phyloP scores from a whole-genome alignment of 768 basidiomycete species.

The Psilocybe tampanensis region DNA sequence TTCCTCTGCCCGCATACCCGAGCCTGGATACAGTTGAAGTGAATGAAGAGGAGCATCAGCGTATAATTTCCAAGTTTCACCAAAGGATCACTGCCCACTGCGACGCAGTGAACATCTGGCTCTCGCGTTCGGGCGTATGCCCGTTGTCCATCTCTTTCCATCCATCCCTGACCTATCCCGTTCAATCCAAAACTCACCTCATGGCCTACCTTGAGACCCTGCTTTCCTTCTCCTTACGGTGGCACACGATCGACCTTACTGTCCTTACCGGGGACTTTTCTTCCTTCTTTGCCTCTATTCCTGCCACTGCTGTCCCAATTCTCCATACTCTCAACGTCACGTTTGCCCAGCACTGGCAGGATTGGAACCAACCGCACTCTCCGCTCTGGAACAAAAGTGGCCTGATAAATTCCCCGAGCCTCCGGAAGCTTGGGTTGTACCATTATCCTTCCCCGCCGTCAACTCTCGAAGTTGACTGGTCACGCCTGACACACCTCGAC shows the following conservation, averaged over 20 bases:
- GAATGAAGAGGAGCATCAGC: neutral
- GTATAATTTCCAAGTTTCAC: neutral
- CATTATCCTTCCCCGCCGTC: neutral
- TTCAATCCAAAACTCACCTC: neutral
- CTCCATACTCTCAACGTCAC: conserved; percentile 6
- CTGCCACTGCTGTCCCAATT: neutral
- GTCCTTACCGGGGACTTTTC: neutral
- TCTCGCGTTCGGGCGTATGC: conserved; percentile 5
- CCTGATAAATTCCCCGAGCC: neutral
- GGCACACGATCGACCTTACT: neutral
- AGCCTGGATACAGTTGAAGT: too few species aligned
- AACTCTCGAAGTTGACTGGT: neutral
- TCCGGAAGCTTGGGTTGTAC: conserved; percentile 1
- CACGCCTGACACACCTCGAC: conserved; percentile 1
- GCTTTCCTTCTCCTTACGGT: neutral
- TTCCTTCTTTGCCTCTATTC: conserved; percentile 1
- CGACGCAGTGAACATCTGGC: conserved; percentile 8
- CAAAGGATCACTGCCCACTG: neutral
- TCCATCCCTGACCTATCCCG: neutral
- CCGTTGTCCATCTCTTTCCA: conserved; percentile 13
- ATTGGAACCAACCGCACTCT: neutral
- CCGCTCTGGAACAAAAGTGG: neutral
- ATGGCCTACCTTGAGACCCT: conserved; percentile 2
- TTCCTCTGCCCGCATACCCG: neutral
- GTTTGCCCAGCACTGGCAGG: neutral